These are phyloP conservation scores for Nothomitra cinnamomea DNA, from an alignment of 2,329 filamentous ascomycete species.

Conservation along the genomic window DNA sequence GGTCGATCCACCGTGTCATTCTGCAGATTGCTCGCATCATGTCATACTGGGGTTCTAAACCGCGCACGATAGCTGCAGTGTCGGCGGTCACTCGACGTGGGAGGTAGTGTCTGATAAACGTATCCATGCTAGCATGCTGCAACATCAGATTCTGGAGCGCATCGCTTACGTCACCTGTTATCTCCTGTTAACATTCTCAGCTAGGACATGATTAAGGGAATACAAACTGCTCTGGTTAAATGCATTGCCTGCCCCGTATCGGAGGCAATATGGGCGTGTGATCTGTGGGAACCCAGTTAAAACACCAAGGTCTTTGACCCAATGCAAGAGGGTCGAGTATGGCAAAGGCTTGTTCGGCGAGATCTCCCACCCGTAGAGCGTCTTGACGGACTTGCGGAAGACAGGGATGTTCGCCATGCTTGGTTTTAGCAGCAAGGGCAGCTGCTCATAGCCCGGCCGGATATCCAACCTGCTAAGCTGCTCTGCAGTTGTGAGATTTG, in stretches of 20 bases:
- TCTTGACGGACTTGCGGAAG: slow-evolving; percentile 16
- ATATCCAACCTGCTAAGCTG: slow-evolving; percentile 22
- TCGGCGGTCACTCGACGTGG: slow-evolving; percentile 9
- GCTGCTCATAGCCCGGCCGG: slow-evolving; percentile 17
- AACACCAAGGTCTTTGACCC: slow-evolving; percentile 17
- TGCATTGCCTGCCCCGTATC: slow-evolving; percentile 20
- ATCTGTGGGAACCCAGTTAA: slow-evolving; percentile 20
- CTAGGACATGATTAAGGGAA: background rate
- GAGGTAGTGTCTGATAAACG: slow-evolving; percentile 13
- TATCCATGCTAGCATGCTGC: slow-evolving; percentile 10
- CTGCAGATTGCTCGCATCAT: slow-evolving; percentile 13
- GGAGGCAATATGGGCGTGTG: slow-evolving; percentile 19
- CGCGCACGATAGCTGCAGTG: slow-evolving; percentile 11
- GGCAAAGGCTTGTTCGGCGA: slow-evolving; percentile 14
- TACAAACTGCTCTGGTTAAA: slow-evolving; percentile 23
- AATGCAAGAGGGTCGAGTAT: slow-evolving; percentile 13
- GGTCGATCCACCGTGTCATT: slow-evolving; percentile 15
- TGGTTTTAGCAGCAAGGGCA: slow-evolving; percentile 19
- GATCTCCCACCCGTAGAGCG: slow-evolving; percentile 14
- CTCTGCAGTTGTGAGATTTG: slow-evolving; percentile 17
- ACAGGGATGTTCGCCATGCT: slow-evolving; percentile 19
- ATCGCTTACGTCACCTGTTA: too few species aligned
- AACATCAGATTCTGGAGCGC: slow-evolving; percentile 11
- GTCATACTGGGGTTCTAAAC: slow-evolving; percentile 11
- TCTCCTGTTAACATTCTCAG: background rate